Evolutionary conservation across 1,284 basidiomycete genomes (phyloP), one percentile per base, ranked within the genome.

Genomic region (Melampsora larici-populina): DNA sequence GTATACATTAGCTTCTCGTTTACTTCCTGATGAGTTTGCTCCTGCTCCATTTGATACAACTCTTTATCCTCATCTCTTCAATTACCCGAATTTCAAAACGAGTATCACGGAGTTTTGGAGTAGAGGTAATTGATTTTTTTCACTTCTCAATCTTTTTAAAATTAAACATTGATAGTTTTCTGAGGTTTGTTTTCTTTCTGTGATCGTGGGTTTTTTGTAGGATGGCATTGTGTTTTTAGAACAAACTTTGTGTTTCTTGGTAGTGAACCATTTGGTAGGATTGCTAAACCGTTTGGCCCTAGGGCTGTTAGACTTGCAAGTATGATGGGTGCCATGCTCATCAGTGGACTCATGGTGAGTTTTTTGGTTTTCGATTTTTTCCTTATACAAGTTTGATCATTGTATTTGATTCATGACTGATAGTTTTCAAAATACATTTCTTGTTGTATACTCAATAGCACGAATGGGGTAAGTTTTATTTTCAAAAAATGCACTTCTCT

Each of bases 171-270:
- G 15, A 21, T 55, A 55, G 9, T 17, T 11, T 21, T 21, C 51
- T 26, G 21, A 55, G 7, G 9, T 21, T 55, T 55, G 1, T 6
- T 60, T n/a, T 31, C 26, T 60, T 26, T 26, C 36, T 66, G 58
- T 3, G 26, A n/a, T n/a, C n/a, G n/a, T n/a, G n/a, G n/a, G n/a
- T n/a, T n/a, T 40, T 21, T 43, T 60, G 2, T 49, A 67, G 65
- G 73, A 31, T 75, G 73, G 73, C 73, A 75, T n/a, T 75, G 46
- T 33, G 65, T 66, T 29, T 75, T 75, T 55, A 51, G 73, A 26
- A 49, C 64, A 43, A 64, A 67, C n/a, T 75, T 75, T 49, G 60
- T 67, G 24, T 75, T 67, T 46, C 55, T 40, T 65, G 73, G 73
- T 18, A 48, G 63, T 15, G 51, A 67, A 29, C 73, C 73, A 2